Percentiles rank a stretch among this genome's conserved stretches.
phyloP scores from a whole-genome alignment of 2,329 filamentous ascomycete species.

The Periconia sp. region DNA sequence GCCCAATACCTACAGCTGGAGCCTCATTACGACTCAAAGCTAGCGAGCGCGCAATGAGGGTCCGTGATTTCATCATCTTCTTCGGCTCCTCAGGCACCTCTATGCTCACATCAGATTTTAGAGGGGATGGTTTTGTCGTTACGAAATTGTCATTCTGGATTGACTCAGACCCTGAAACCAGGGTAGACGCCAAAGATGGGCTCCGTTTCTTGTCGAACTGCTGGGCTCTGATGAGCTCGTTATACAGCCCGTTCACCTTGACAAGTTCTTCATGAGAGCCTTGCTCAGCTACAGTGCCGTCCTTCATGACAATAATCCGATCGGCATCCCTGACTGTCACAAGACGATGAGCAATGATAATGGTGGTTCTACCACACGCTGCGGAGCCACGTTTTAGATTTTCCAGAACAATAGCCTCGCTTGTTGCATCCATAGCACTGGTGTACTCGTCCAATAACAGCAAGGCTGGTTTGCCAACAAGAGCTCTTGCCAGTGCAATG shows the following conservation, averaged over 20 bases:
- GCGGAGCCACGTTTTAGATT: slow-evolving; percentile 34
- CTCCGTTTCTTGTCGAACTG: slow-evolving; percentile 34
- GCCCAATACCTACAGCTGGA: slow-evolving; percentile 44
- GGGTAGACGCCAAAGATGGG: slow-evolving; percentile 23
- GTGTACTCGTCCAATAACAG: slow-evolving; percentile 42
- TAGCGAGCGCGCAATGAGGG: slow-evolving; percentile 28
- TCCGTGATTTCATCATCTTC: slow-evolving; percentile 18
- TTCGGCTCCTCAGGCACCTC: background rate
- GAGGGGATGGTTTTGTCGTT: slow-evolving; percentile 1
- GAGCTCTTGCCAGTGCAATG: slow-evolving; percentile 39
- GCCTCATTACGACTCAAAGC: slow-evolving; percentile 40
- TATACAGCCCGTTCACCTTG: slow-evolving; percentile 31
- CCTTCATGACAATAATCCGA: slow-evolving; percentile 40
- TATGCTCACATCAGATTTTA: background rate
- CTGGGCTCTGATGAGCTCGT: slow-evolving; percentile 37
- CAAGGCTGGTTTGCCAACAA: slow-evolving; percentile 36
- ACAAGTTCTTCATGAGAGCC: slow-evolving; percentile 35
- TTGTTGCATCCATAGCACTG: slow-evolving; percentile 37
- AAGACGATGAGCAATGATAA: slow-evolving; percentile 41
- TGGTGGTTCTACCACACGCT: slow-evolving; percentile 31
- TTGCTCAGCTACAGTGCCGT: slow-evolving; percentile 34
- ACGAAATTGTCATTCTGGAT: slow-evolving; percentile 14
- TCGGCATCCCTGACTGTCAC: slow-evolving; percentile 42
- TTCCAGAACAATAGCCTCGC: slow-evolving; percentile 35
- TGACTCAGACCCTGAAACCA: slow-evolving; percentile 17